Conservation (phyloP, 208 protist genomes). For the Acanthamoeba royreba region DNA sequence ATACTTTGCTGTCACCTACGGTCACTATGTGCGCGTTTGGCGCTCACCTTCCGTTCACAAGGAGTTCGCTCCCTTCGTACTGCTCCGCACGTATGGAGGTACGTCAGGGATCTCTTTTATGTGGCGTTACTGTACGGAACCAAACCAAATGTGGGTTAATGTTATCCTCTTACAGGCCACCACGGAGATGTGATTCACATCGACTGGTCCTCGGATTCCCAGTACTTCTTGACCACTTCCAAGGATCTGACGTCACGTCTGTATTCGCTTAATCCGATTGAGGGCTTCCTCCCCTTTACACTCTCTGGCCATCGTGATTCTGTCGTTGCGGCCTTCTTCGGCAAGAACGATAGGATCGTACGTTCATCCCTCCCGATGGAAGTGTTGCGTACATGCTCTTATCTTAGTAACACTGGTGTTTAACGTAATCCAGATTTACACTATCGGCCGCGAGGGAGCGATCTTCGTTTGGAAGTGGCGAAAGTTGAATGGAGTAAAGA, state of each 20-base stretch:
- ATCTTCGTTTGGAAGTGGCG: slow-evolving; percentile 68
- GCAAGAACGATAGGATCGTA: slow-evolving; percentile 35
- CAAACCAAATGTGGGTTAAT: too few species aligned
- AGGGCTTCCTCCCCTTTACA: slow-evolving; percentile 62
- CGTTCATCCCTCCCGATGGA: not conserved
- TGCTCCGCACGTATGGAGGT: slow-evolving; percentile 65
- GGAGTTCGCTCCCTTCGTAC: slow-evolving; percentile 76
- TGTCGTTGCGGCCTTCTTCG: slow-evolving; percentile 69
- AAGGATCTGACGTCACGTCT: slow-evolving; percentile 70
- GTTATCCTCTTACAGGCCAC: slow-evolving; percentile 73
- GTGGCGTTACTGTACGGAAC: not conserved
- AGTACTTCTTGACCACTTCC: slow-evolving; percentile 66
- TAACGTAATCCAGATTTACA: slow-evolving; percentile 61
- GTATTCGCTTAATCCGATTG: slow-evolving; percentile 64
- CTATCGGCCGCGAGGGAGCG: slow-evolving; percentile 70
- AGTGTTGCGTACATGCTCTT: not conserved
- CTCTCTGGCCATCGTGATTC: slow-evolving; percentile 72
- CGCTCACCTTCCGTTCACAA: slow-evolving; percentile 48
- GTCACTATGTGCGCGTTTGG: slow-evolving; percentile 68
- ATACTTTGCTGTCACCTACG: slow-evolving; percentile 57
- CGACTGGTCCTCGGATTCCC: slow-evolving; percentile 74
- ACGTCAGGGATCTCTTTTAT: not conserved
- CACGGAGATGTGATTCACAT: slow-evolving; percentile 75
- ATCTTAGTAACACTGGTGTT: not conserved
- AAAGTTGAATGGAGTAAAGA: not conserved